These are phyloP conservation scores for Triadica sebifera DNA, from an alignment of 345 rosid genomes.

Conservation along the genomic window DNA sequence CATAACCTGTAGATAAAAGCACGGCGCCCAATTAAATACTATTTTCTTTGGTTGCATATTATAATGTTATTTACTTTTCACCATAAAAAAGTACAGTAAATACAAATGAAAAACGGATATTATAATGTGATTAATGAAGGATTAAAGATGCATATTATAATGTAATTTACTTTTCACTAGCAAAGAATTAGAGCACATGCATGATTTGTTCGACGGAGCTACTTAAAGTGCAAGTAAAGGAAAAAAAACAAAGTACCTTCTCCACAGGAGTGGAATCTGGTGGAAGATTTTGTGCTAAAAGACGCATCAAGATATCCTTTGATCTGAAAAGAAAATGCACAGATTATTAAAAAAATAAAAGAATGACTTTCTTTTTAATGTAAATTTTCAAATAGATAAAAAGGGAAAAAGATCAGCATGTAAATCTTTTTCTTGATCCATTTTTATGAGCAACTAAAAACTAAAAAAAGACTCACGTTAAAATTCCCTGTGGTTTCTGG, in stretches of 20 bases:
- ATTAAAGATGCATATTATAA: not conserved
- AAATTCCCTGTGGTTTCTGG: slow-evolving; percentile 74
- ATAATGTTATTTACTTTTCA: too few relatives aligned
- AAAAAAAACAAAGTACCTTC: slow-evolving; percentile 48
- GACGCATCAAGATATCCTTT: slow-evolving; percentile 97
- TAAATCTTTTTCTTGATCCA: slow-evolving; percentile 1
- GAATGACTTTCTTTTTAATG: not conserved
- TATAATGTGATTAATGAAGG: not conserved
- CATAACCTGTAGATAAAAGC: slow-evolving; percentile 63
- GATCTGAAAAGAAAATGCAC: slow-evolving; percentile 49
- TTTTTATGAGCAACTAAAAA: not conserved
- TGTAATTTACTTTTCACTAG: not conserved
- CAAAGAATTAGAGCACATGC: not conserved
- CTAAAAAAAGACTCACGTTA: slow-evolving; percentile 63
- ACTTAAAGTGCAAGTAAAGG: not conserved
- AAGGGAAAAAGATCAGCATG: not conserved
- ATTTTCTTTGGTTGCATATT: slow-evolving; percentile 6
- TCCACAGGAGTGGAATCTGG: slow-evolving; percentile 75
- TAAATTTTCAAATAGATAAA: not conserved
- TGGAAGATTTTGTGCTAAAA: slow-evolving; percentile 73
- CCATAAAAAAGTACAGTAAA: not conserved
- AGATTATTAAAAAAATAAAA: slow-evolving; percentile 14
- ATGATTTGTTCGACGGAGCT: not conserved
- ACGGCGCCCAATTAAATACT: slow-evolving; percentile 6
- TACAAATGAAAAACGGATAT: too few relatives aligned